Evolutionary conservation across 139 green algal species (phyloP).

Genomic region (Volvox africanus): DNA sequence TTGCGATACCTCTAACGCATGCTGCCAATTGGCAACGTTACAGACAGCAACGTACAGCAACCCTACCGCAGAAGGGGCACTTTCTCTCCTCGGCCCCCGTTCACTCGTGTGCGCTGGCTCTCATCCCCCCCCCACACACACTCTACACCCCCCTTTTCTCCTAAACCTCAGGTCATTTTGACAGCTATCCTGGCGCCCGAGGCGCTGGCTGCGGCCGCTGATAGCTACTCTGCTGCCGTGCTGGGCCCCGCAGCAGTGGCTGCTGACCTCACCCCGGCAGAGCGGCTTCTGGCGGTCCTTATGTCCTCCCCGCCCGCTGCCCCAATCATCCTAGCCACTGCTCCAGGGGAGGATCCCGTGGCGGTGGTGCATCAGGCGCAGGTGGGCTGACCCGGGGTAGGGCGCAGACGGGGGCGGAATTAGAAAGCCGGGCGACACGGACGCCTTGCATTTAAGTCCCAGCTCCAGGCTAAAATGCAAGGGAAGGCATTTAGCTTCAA

Average conservation of each 20-base stretch:
- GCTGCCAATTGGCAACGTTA: no score
- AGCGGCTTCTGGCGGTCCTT: conserved; percentile 43
- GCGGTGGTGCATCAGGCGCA: conserved; percentile 39
- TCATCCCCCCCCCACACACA: no score
- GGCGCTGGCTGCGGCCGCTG: conserved; percentile 16
- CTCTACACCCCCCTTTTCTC: neutral
- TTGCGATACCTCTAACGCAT: no score
- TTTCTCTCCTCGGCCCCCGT: no score
- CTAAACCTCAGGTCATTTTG: conserved; percentile 10
- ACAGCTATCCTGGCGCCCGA: conserved; percentile 29
- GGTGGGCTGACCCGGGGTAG: neutral
- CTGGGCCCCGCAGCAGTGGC: conserved; percentile 13
- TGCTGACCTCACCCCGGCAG: conserved; percentile 30
- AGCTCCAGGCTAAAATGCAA: no score
- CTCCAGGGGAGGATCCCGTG: conserved; percentile 30
- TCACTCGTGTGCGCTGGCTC: no score
- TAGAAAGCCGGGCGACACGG: no score
- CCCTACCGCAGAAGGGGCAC: no score
- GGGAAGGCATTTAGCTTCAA: no score
- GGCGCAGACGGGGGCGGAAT: no score
- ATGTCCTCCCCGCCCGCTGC: conserved; percentile 29
- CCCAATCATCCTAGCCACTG: conserved; percentile 38
- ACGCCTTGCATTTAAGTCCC: no score
- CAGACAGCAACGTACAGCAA: no score
- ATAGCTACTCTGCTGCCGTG: conserved; percentile 4